These are phyloP conservation scores for Blepharisma undulans DNA, from an alignment of 169 alveolate species.

Conservation along the genomic window DNA sequence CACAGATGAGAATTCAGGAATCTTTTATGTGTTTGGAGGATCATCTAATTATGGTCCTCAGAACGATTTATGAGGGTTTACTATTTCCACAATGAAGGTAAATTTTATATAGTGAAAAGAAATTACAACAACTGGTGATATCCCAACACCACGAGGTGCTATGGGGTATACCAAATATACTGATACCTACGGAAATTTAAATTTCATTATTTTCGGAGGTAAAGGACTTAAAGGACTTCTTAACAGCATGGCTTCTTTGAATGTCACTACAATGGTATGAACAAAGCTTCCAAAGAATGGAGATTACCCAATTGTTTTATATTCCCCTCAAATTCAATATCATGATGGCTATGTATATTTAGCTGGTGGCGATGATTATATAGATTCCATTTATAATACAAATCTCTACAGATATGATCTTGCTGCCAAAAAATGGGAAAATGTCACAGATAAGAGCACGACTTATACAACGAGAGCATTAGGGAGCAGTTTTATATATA, in stretches of 20 bases:
- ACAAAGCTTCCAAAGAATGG: background rate
- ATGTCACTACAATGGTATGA: background rate
- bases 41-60: background rate
- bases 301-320: background rate
- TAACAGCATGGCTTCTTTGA: background rate
- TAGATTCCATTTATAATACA: background rate
- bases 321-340: background rate
- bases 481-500: background rate
- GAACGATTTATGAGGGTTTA: constrained; percentile 1
- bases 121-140: background rate
- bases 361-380: background rate
- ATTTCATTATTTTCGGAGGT: background rate
- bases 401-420: background rate
- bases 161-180: background rate
- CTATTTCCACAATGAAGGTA: background rate
- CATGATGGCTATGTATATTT: background rate
- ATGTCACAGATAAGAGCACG: background rate
- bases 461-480: background rate
- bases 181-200: background rate
- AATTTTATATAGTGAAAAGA: background rate
- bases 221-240: background rate
- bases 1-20: background rate
- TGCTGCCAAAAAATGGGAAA: background rate
- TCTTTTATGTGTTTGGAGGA: background rate
- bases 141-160: background rate